phyloP scores from a whole-genome alignment of 2,329 filamentous ascomycete genomes.

The Penicillium sp. region DNA sequence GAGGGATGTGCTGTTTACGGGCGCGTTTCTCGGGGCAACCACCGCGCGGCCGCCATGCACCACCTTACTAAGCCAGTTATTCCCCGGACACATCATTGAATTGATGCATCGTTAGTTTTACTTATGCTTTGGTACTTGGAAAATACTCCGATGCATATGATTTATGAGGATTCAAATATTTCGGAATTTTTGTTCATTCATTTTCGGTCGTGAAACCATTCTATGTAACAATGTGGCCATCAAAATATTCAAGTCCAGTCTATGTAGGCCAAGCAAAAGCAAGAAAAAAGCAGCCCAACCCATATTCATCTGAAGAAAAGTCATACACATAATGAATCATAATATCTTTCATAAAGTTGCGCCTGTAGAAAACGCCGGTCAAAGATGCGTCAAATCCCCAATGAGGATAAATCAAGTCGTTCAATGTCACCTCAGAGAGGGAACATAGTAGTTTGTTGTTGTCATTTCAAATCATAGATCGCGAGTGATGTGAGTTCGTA shows the following conservation, averaged over 20 bases:
- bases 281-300: constrained; percentile 10
- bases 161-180: neutral
- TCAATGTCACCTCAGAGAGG: neutral
- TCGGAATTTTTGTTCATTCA: constrained; percentile 1
- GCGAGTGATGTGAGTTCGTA: constrained; percentile 10
- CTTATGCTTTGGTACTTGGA: neutral
- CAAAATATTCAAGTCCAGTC: constrained; percentile 18
- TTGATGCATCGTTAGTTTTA: neutral
- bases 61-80: constrained; percentile 14
- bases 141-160: neutral
- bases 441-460: constrained; percentile 3
- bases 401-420: constrained; percentile 6
- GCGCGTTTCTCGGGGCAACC: constrained; percentile 28
- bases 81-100: neutral
- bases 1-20: constrained; percentile 26
- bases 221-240: constrained; percentile 11
- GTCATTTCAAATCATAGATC: constrained; percentile 11
- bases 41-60: constrained; percentile 8
- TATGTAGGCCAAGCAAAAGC: constrained; percentile 10
- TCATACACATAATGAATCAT: constrained; percentile 10
- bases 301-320: constrained; percentile 11
- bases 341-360: constrained; percentile 1
- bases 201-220: constrained; percentile 9
- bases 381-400: constrained; percentile 1
- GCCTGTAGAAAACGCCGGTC: constrained; percentile 6